These are phyloP conservation scores for Trametes maxima DNA, from an alignment of 768 basidiomycete species.

Conservation along the genomic window DNA sequence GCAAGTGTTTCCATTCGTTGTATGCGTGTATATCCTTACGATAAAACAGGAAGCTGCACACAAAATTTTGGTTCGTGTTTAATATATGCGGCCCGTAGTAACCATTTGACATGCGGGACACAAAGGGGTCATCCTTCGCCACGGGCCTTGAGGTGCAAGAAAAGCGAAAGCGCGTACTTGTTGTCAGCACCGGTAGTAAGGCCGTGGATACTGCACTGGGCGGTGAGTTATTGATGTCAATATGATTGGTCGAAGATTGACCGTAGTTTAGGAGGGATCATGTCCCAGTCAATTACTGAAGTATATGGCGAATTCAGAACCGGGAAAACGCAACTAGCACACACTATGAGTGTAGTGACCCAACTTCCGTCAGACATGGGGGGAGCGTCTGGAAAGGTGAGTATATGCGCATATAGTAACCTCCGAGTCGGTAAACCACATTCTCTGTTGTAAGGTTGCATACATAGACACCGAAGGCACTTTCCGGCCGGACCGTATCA, in stretches of 20 bases:
- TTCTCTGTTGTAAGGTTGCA: constrained; percentile 64
- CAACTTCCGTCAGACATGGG: constrained; percentile 91
- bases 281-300: constrained; percentile 94
- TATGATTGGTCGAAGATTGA: background rate
- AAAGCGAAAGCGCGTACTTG: constrained; percentile 73
- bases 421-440: background rate
- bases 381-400: constrained; percentile 86
- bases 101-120: too few species aligned
- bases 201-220: constrained; percentile 87
- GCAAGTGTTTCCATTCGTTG: constrained; percentile 38
- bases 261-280: constrained; percentile 67
- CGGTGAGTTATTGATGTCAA: constrained; percentile 47
- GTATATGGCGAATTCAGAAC: constrained; percentile 97
- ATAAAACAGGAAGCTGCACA: constrained; percentile 78
- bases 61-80: constrained; percentile 67
- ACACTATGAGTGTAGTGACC: constrained; percentile 90
- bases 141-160: constrained; percentile 93
- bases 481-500: constrained; percentile 92
- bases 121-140: constrained; percentile 86
- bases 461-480: constrained; percentile 95
- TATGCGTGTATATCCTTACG: background rate
- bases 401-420: background rate
- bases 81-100: too few species aligned
- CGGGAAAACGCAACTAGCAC: constrained; percentile 93
- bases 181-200: constrained; percentile 94